Base-by-base conservation (phyloP, 2,329 filamentous ascomycete genomes). In the Aspergillus novoparasiticus region DNA sequence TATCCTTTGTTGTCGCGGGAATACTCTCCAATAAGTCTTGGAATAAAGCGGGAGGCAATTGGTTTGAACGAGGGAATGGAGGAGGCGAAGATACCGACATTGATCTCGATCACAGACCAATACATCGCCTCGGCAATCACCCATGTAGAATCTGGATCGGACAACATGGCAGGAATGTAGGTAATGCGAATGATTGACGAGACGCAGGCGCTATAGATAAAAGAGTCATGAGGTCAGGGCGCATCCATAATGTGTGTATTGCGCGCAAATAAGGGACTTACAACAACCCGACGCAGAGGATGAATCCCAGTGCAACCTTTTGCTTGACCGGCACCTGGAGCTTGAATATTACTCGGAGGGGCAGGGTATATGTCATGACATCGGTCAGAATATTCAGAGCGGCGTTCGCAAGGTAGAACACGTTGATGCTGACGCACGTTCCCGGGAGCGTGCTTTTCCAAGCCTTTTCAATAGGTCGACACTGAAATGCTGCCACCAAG, bases 301-400 rank as follows among this genome's bases (percentile, higher is more conserved):
- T 80, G 6, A 80, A 68, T 1, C 78, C 76, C 6, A 87, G 73
- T 3, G 81, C 78, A 19, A 80, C 63, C 41, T 80, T 81, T 63
- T 87, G 84, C 51, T 78, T 81, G 12, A 68, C 65, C 1, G 83
- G 81, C 43, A 87, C 75, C 57, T 83, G 78, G 1, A 85, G 71
- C 19, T 75, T 73, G 66, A 80, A 74, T 10, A 85, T 77, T 3
- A 80, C 81, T 26, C 78, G 78, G 53, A 86, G 80, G 1, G 85
- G 85, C 4, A 87, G 74, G 0, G 83, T 70, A 41, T 85, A 83
- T n/a, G 84, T 81, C 12, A 84, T 70, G 50, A 89, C 81, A 72
- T 89, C 86, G 8, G 86, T 87, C 50, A 84, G 69, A 54, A 87
- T 87, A 73, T 89, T 89, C 65, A 87, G 81, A 32, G 85, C 82